Conservation (phyloP, 352 stramenopile genomes). For the Pythium aristosporum region DNA sequence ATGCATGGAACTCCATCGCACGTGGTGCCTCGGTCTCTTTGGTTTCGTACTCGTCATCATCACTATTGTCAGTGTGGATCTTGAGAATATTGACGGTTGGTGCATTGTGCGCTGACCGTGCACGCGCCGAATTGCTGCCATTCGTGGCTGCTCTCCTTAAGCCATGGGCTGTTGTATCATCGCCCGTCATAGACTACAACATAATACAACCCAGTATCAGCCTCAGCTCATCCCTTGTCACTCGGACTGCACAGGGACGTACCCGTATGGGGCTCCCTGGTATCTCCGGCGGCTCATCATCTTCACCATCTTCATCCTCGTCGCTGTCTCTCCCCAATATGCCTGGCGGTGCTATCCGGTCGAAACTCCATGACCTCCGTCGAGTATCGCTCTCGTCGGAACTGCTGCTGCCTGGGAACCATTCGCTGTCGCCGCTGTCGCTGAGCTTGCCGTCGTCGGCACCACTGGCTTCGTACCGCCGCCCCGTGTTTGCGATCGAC, state of each 20-base stretch:
- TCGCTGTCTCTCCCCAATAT: not conserved
- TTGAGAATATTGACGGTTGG: slow-evolving; percentile 14
- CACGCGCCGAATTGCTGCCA: not conserved
- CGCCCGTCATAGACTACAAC: not conserved
- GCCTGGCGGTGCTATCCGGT: not conserved
- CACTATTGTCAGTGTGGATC: slow-evolving; percentile 23
- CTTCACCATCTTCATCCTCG: not conserved
- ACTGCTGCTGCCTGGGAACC: slow-evolving; percentile 18
- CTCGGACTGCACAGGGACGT: slow-evolving; percentile 5
- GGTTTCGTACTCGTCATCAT: slow-evolving; percentile 59
- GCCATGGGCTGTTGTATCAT: not conserved
- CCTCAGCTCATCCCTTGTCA: not conserved
- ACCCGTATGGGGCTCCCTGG: slow-evolving; percentile 56
- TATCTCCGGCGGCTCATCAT: slow-evolving; percentile 66
- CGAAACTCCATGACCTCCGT: not conserved
- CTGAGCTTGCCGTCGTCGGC: slow-evolving; percentile 9
- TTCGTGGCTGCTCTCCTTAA: not conserved
- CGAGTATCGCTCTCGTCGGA: slow-evolving; percentile 13
- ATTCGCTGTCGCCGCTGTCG: slow-evolving; percentile 26
- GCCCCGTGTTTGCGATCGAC: not conserved
- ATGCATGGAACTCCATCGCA: slow-evolving; percentile 53
- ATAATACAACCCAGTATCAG: not conserved
- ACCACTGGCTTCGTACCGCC: not conserved
- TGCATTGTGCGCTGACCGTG: not conserved
- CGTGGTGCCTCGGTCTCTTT: slow-evolving; percentile 53